Percentiles rank a stretch among this genome's conserved stretches.
phyloP scores from a whole-genome alignment of 1,139 yeast species.

The Nematodospora anomalae region DNA sequence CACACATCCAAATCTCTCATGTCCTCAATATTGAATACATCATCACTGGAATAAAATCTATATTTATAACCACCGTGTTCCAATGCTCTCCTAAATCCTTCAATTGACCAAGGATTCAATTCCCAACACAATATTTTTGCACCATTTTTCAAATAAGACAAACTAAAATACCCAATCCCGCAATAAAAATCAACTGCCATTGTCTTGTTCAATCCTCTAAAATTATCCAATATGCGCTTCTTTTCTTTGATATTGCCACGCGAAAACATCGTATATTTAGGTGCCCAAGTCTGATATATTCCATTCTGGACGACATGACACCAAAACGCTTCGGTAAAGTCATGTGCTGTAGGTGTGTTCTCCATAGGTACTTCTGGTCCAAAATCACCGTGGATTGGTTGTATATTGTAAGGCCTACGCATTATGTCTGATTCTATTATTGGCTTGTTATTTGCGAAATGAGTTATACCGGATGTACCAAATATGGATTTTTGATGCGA shows the following conservation, averaged over 20 bases:
- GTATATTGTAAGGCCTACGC: constrained; percentile 61
- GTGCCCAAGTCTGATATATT: constrained; percentile 80
- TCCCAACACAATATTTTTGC: constrained; percentile 79
- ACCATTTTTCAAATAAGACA: constrained; percentile 59
- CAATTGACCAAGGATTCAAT: constrained; percentile 80
- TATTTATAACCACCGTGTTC: constrained; percentile 42
- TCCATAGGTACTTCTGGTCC: constrained; percentile 44
- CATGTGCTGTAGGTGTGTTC: constrained; percentile 38
- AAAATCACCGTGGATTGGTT: constrained; percentile 66
- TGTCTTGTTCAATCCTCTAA: constrained; percentile 32
- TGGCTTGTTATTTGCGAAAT: constrained; percentile 71
- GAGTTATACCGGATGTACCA: constrained; percentile 37
- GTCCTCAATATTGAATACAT: constrained; percentile 24
- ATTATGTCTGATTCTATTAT: constrained; percentile 56
- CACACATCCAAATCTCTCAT: constrained; percentile 25
- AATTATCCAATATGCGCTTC: constrained; percentile 53
- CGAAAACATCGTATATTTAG: constrained; percentile 82
- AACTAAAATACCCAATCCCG: constrained; percentile 84
- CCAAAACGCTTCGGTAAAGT: constrained; percentile 65
- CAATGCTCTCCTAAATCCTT: constrained; percentile 65
- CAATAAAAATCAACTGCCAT: constrained; percentile 71
- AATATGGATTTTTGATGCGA: constrained; percentile 12
- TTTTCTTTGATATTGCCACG: constrained; percentile 89
- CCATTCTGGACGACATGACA: constrained; percentile 72
- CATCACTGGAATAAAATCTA: constrained; percentile 30